Base-by-base conservation (phyloP, 1,284 basidiomycete species). In the Fomitopsis schrenkii region DNA sequence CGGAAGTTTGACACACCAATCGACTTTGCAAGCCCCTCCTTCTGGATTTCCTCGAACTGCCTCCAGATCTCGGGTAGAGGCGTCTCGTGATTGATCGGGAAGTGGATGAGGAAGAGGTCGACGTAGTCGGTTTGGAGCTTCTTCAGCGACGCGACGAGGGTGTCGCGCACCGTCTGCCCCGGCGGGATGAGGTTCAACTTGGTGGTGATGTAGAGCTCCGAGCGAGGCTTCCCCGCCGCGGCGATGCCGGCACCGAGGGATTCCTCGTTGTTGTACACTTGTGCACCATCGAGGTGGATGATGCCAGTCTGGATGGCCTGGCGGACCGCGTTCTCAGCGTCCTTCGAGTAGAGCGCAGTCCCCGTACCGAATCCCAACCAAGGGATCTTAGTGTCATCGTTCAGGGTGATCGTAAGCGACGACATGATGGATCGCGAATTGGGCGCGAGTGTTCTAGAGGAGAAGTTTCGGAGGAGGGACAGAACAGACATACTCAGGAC, bases 1-100 rank as follows among this genome's bases (percentile, higher is more conserved):
- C 79, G 81, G 74, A 90, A 95, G 77, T 96, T 96, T 59, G 88
- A 92, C 15, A 97, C 92, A 1, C 94, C 94, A 62, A 96, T 91
- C 45, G 85, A 87, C 73, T 83, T 89, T 42, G 90, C 78, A 52
- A 93, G 75, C 1, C 91, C 91, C 53, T 85, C 84, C 54, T 75
- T 75, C 73, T 90, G 81, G 55, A 89, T 74, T 50, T 80, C 83
- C 71, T 94, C 91, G 80, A 95, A 82, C 14, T 81, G 80, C 64
- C 81, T 81, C 93, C 93, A 95, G 57, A 84, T 73, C 28, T 80
- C 75, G 68, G 79, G 78, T 60, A 90, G 75, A 61, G 77, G 77
- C 57, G 76, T 82, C 62, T 73, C 67, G 62, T 76, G 78, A 57
- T 65, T 71, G 58, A 70, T 72, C 0, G 90, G 87, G 63, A 76